Conservation (phyloP, 2,329 filamentous ascomycete species). For the Anthostomella pinea region DNA sequence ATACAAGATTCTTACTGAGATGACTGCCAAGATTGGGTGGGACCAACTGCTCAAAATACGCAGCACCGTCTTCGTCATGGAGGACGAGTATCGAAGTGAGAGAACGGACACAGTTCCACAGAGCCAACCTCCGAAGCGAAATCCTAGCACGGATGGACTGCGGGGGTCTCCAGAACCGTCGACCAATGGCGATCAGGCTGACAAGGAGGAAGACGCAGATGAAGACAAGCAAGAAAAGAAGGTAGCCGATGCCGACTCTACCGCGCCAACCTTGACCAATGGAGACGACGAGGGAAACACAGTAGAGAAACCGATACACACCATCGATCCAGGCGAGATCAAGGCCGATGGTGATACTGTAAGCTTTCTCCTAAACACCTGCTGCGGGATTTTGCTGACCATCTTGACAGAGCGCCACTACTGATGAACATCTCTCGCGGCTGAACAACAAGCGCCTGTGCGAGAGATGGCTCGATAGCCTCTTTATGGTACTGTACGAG, state of each 20-base stretch:
- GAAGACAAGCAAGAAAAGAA: conserved; percentile 34
- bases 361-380: conserved; percentile 5
- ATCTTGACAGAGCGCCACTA: conserved; percentile 52
- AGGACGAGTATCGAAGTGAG: conserved; percentile 94
- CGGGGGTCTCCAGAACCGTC: conserved; percentile 65
- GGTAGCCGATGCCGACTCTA: conserved; percentile 30
- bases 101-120: conserved; percentile 60
- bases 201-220: conserved; percentile 36
- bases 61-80: conserved; percentile 98
- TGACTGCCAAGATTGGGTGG: conserved; percentile 96
- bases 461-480: conserved; percentile 95
- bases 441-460: conserved; percentile 97
- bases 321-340: conserved; percentile 71
- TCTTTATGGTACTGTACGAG: conserved; percentile 99
- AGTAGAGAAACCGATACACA: conserved; percentile 77
- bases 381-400: conserved; percentile 16
- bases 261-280: conserved; percentile 36
- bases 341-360: conserved; percentile 58
- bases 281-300: conserved; percentile 35
- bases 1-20: conserved; percentile 89
- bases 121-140: conserved; percentile 54
- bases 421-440: conserved; percentile 75
- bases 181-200: conserved; percentile 43
- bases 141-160: conserved; percentile 76
- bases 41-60: conserved; percentile 91